Evolutionary conservation across 176 grass and related monocot genomes (phyloP), one percentile per base, ranked within the genome.

Genomic region (Lolium perenne): DNA sequence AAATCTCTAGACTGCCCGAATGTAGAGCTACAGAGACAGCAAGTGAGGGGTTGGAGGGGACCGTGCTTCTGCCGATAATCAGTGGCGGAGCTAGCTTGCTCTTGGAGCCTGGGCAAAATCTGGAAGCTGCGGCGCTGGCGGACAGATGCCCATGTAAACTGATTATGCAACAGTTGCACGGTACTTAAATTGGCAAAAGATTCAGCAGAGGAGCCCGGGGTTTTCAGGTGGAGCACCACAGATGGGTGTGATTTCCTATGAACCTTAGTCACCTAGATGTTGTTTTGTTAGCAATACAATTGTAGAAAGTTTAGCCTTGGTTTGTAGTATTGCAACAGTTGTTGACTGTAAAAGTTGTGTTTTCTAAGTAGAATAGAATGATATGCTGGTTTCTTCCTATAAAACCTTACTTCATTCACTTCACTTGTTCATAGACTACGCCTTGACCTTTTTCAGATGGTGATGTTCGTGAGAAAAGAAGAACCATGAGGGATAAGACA

Each of bases 401-500:
- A 7, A 69, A 58, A 87, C 14, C 17, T 11, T 87, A 16, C 69
- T 38, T 11, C 46, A 25, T 35, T 3, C 16, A 66, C n/a, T 55
- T 74, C 74, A 55, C 29, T 88, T 46, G 20, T 79, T 78, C 17
- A 81, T 69, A 18, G 5, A 57, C 55, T 47, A 71, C 38, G 54
- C 55, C 1, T 46, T 66, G 69, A 74, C 49, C 23, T 54, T 32
- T 94, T 92, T 84, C 86, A 95, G 96, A 95, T 83, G 91, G 95
- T n/a, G 88, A 95, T 69, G 83, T 86, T 35, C 23, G 47, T 40
- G 85, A 92, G 68, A 93, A 90, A 86, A 85, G 87, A 66, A 83
- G 59, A 65, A 87, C 48, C 21, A 81, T 76, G 48, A 95, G 91
- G 82, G 84, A 89, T 65, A 94, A 89, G 62, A 53, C 59, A 67